These are phyloP conservation scores for Rhizophagus sp. DNA, from an alignment of 192 early-diverging fungal genomes.

Conservation along the genomic window DNA sequence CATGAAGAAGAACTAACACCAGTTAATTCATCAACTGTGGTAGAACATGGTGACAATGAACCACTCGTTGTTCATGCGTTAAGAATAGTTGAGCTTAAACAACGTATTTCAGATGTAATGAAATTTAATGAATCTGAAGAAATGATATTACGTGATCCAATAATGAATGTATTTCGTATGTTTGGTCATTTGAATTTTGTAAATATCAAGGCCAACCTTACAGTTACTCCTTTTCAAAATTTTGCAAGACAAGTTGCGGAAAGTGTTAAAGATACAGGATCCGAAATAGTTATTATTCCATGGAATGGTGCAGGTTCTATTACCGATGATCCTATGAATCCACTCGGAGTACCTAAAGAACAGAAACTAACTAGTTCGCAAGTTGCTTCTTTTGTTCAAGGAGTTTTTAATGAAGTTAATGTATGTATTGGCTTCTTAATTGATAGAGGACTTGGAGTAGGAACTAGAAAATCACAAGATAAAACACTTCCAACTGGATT, in stretches of 20 bases:
- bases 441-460: constrained; percentile 71
- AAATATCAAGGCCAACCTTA: constrained; percentile 59
- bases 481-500: constrained; percentile 5
- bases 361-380: constrained; percentile 40
- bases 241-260: constrained; percentile 69
- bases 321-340: constrained; percentile 3
- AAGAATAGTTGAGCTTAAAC: constrained; percentile 74
- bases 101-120: constrained; percentile 82
- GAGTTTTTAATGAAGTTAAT: constrained; percentile 38
- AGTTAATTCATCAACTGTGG: neutral
- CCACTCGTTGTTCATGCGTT: constrained; percentile 58
- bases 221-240: constrained; percentile 60
- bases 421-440: constrained; percentile 65
- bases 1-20: neutral
- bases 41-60: neutral
- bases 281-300: constrained; percentile 56
- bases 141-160: constrained; percentile 64
- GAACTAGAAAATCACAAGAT: constrained; percentile 28
- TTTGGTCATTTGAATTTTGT: constrained; percentile 80
- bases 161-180: constrained; percentile 80
- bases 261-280: constrained; percentile 48
- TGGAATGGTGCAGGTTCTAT: constrained; percentile 28
- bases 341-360: neutral
- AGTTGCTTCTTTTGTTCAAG: constrained; percentile 51
- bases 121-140: constrained; percentile 65